Conservation (phyloP, 441 rosid species). For the Cnidoscolus chayamansa region DNA sequence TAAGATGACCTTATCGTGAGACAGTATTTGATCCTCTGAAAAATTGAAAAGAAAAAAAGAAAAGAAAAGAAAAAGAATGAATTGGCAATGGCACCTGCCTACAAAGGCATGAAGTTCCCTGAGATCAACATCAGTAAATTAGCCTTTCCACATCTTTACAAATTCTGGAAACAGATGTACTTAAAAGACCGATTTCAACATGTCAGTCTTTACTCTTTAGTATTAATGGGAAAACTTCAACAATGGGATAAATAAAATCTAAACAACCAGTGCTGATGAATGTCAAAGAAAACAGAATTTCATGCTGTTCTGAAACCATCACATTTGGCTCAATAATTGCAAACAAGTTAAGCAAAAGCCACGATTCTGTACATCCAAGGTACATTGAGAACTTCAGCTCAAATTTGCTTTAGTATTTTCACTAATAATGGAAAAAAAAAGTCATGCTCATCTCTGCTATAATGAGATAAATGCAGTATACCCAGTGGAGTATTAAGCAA, state of each 20-base stretch:
- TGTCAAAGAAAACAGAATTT: background rate
- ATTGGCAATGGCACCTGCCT: background rate
- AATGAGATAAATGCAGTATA: no score
- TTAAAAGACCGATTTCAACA: background rate
- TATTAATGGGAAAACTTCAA: background rate
- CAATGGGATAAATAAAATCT: background rate
- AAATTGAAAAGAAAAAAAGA: background rate
- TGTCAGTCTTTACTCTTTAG: background rate
- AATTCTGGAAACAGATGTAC: background rate
- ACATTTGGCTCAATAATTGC: background rate
- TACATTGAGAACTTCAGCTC: background rate
- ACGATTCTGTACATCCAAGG: background rate
- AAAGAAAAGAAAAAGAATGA: no score
- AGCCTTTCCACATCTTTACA: background rate
- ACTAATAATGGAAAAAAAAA: background rate
- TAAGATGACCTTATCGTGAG: background rate
- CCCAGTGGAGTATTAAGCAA: no score
- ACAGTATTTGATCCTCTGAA: background rate
- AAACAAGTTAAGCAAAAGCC: background rate
- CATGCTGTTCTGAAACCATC: background rate
- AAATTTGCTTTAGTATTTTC: background rate
- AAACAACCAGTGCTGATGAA: background rate
- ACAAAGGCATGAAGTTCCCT: background rate
- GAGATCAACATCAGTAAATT: background rate
- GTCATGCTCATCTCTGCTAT: no score